These are phyloP conservation scores for Boechera retrofracta DNA, from an alignment of 345 rosid genomes.

Conservation along the genomic window DNA sequence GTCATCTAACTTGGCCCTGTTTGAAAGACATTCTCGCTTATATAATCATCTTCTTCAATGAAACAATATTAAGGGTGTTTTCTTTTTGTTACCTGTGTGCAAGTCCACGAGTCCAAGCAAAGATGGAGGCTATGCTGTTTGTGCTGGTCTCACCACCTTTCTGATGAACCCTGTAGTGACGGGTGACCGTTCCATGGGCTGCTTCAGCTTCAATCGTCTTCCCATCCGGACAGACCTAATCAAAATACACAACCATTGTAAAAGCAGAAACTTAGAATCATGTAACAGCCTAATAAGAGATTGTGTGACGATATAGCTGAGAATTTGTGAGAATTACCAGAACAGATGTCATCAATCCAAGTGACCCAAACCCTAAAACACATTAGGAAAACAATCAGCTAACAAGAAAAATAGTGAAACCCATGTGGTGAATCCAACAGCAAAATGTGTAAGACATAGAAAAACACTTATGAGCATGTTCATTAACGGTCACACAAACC, in stretches of 20 bases:
- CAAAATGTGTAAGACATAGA: not conserved
- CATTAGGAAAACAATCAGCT: constrained; percentile 31
- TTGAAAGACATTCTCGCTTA: constrained; percentile 10
- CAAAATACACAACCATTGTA: not conserved
- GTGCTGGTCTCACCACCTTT: constrained; percentile 99
- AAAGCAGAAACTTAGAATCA: constrained; percentile 14
- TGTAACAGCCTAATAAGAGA: constrained; percentile 4
- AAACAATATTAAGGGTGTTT: not conserved
- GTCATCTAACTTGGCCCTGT: constrained; percentile 92
- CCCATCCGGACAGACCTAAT: constrained; percentile 97
- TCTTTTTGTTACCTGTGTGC: constrained; percentile 73
- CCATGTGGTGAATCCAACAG: constrained; percentile 5
- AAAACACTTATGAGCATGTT: not conserved
- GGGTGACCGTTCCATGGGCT: constrained; percentile 96
- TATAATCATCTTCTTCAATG: not conserved
- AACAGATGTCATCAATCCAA: constrained; percentile 98
- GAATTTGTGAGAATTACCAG: constrained; percentile 56
- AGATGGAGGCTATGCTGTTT: constrained; percentile 97
- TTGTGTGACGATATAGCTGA: not conserved
- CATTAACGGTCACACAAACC: constrained; percentile 48
- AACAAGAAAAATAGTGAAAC: not conserved
- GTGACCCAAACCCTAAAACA: constrained; percentile 87
- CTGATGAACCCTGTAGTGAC: constrained; percentile 97
- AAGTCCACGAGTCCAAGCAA: constrained; percentile 99
- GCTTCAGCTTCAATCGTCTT: constrained; percentile 99